Evolutionary conservation across 495 filamentous ascomycete genomes (phyloP).

Genomic region (Podospora pseudopauciseta): DNA sequence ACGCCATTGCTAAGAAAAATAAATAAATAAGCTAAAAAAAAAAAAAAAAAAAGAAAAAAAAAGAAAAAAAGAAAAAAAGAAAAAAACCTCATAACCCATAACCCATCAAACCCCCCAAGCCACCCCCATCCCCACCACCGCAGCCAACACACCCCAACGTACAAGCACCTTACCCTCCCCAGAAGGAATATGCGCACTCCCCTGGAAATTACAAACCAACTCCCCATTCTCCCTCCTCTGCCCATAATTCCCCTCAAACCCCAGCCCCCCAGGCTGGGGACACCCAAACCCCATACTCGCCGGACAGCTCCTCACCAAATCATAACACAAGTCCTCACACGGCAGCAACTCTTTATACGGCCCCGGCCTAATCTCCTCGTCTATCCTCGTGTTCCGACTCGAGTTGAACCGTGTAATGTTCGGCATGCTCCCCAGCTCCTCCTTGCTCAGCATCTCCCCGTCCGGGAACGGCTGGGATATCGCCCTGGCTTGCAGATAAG

Average conservation of each 20-base stretch:
- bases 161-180: background rate
- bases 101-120: constrained; percentile 9
- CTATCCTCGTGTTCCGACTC: constrained; percentile 70
- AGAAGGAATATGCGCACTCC: constrained; percentile 39
- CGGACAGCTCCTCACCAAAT: constrained; percentile 79
- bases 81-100: background rate
- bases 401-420: constrained; percentile 37
- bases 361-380: constrained; percentile 66
- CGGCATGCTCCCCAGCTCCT: constrained; percentile 13
- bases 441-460: constrained; percentile 47
- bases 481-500: constrained; percentile 65
- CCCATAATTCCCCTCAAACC: constrained; percentile 66
- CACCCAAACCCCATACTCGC: constrained; percentile 73
- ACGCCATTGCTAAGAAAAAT: background rate
- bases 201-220: constrained; percentile 48
- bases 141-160: constrained; percentile 7
- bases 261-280: constrained; percentile 51
- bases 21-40: too few species aligned
- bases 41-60: too few species aligned
- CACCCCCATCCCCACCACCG: constrained; percentile 18
- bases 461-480: constrained; percentile 66
- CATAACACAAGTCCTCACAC: constrained; percentile 78
- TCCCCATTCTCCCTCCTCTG: constrained; percentile 22
- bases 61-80: too few species aligned
- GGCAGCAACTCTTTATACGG: constrained; percentile 93